Evolutionary conservation across 2,329 filamentous ascomycete species (phyloP).

Genomic region (Incumbomyces delicatus): DNA sequence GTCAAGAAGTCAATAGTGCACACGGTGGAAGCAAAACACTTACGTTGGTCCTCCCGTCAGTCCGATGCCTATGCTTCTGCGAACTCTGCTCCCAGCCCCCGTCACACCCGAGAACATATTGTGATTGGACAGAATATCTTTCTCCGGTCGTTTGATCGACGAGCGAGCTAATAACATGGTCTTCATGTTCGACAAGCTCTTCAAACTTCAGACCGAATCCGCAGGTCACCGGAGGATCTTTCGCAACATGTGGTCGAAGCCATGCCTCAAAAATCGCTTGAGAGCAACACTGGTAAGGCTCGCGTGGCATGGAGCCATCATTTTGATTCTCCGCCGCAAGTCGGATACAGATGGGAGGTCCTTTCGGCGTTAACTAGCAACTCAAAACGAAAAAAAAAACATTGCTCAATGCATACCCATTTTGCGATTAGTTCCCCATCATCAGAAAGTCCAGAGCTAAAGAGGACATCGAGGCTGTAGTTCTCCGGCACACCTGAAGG

Average conservation of each 20-base stretch:
- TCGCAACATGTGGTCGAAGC: conserved; percentile 22
- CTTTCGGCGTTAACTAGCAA: too few species aligned
- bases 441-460: conserved; percentile 6
- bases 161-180: conserved; percentile 15
- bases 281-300: conserved; percentile 27
- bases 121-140: conserved; percentile 12
- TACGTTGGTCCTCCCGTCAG: conserved; percentile 24
- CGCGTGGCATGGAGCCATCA: conserved; percentile 25
- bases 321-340: conserved; percentile 20
- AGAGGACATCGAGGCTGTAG: conserved; percentile 4
- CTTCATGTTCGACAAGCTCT: conserved; percentile 13
- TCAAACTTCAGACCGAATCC: conserved; percentile 23
- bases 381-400: too few species aligned
- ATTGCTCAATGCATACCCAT: too few species aligned
- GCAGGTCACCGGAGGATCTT: conserved; percentile 21
- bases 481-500: conserved; percentile 2
- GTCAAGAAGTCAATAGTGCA: conserved; percentile 1
- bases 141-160: conserved; percentile 13
- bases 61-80: conserved; percentile 18
- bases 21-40: conserved; percentile 5
- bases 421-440: conserved; percentile 10
- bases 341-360: conserved; percentile 9
- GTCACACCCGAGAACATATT: conserved; percentile 25
- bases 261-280: conserved; percentile 28
- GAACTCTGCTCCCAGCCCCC: conserved; percentile 22